A percentile compares a stretch with the other conserved stretches of the same genome.
Evolutionary conservation across 1,284 basidiomycete genomes (phyloP).

Genomic region (Ganoderma resinaceum): DNA sequence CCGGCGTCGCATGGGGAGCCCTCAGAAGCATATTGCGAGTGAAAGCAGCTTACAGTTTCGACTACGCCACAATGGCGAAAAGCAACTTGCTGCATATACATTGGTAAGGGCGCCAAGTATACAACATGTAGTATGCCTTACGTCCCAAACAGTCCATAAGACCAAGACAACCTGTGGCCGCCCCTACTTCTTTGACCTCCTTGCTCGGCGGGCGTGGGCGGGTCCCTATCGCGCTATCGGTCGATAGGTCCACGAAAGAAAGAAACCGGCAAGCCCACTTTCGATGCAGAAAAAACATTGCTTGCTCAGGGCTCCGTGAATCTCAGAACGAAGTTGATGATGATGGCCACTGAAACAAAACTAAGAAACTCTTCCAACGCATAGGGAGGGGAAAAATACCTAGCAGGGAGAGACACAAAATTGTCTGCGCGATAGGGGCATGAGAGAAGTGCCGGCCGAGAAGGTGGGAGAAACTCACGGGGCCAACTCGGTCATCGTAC

Average conservation of each 20-base stretch:
- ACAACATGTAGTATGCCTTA: constrained; percentile 6
- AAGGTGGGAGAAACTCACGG: constrained; percentile 52
- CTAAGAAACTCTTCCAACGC: not conserved
- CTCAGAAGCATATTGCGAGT: not conserved
- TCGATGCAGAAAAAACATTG: not conserved
- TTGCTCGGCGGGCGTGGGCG: not conserved
- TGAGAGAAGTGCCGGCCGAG: constrained; percentile 22
- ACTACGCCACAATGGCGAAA: not conserved
- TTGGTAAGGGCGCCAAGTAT: constrained; percentile 3
- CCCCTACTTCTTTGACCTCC: not conserved
- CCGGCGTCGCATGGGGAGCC: not conserved
- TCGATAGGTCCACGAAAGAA: not conserved
- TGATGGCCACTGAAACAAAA: constrained; percentile 73
- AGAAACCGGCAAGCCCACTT: not conserved
- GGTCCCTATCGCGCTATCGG: not conserved
- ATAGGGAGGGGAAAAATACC: constrained; percentile 55
- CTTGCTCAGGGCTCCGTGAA: constrained; percentile 53
- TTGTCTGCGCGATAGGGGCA: constrained; percentile 59
- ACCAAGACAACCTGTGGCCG: not conserved
- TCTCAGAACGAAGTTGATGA: constrained; percentile 89
- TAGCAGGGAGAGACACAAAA: constrained; percentile 86
- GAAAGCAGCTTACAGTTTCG: not conserved
- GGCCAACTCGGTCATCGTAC: constrained; percentile 95
- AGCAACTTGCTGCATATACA: not conserved
- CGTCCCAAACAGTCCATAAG: constrained; percentile 3